A percentile compares a stretch with the other conserved stretches of the same genome.
Evolutionary conservation across 2,329 filamentous ascomycete species (phyloP).

Genomic region (Conoideocrella luteorostrata): DNA sequence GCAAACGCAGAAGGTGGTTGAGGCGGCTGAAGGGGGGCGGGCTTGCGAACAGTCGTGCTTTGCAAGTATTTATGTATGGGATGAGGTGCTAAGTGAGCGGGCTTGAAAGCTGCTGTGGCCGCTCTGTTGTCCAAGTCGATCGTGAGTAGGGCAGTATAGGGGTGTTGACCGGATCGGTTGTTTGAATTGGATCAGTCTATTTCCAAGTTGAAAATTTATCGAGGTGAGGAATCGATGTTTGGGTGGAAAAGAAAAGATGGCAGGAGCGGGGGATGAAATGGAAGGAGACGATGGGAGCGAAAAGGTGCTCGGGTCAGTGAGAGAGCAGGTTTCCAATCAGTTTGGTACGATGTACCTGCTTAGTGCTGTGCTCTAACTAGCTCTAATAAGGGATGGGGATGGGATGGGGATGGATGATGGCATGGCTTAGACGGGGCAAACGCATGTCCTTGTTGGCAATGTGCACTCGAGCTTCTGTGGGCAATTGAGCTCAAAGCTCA

Average conservation of each 20-base stretch:
- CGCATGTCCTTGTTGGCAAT: too few species aligned
- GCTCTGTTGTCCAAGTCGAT: neutral
- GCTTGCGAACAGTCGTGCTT: too few species aligned
- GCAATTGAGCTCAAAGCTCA: too few species aligned
- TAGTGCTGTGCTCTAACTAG: too few species aligned
- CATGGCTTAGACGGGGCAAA: too few species aligned
- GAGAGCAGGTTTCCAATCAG: too few species aligned
- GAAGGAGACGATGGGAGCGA: constrained; percentile 5
- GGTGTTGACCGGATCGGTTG: neutral
- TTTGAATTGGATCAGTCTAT: too few species aligned
- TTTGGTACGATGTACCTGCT: too few species aligned
- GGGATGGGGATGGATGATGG: too few species aligned
- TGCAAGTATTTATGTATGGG: too few species aligned
- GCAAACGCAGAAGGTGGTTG: neutral
- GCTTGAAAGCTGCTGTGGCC: neutral
- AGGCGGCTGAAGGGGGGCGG: neutral
- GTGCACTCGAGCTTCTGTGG: too few species aligned
- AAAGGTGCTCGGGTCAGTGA: neutral
- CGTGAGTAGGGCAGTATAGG: neutral
- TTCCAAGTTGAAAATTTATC: neutral
- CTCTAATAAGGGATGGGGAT: too few species aligned
- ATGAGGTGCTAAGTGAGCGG: neutral
- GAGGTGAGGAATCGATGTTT: neutral
- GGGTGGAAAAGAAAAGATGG: neutral
- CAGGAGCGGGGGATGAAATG: constrained; percentile 1